Conservation (phyloP, 73 alveolate genomes). For the Paramecium sexaurelia region DNA sequence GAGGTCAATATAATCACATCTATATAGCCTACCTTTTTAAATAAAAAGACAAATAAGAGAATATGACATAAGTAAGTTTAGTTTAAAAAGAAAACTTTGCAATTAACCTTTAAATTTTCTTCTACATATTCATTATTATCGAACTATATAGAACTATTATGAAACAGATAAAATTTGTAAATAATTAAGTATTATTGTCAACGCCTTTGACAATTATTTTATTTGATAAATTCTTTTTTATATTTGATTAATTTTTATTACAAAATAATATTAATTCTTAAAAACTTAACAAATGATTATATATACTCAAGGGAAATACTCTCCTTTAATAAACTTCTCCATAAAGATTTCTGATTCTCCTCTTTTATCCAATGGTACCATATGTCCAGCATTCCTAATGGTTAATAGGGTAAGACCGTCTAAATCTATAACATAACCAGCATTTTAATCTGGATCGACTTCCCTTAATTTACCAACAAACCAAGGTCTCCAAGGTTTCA, state of each 20-base stretch:
- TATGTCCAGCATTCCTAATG: slow-evolving; percentile 45
- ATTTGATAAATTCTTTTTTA: too few relatives aligned
- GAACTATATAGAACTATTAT: too few relatives aligned
- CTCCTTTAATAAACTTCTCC: background rate
- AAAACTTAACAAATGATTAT: background rate
- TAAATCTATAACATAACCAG: background rate
- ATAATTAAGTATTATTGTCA: too few relatives aligned
- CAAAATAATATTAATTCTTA: background rate
- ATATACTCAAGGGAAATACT: background rate
- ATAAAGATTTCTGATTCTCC: background rate
- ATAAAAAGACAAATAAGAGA: too few relatives aligned
- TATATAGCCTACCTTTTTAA: too few relatives aligned
- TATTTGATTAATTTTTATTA: background rate
- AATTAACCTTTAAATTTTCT: too few relatives aligned
- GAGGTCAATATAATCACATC: too few relatives aligned
- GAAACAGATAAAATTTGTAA: too few relatives aligned
- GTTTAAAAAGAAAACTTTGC: too few relatives aligned
- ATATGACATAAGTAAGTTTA: too few relatives aligned
- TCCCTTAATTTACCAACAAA: background rate
- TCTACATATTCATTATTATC: too few relatives aligned
- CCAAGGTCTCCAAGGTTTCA: slow-evolving; percentile 56
- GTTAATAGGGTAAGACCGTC: background rate
- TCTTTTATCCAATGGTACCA: slow-evolving; percentile 42
- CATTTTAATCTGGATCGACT: background rate
- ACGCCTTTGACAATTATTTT: too few relatives aligned